Evolutionary conservation across 2,329 filamentous ascomycete genomes (phyloP).

Genomic region (Hirsutella thompsonii): DNA sequence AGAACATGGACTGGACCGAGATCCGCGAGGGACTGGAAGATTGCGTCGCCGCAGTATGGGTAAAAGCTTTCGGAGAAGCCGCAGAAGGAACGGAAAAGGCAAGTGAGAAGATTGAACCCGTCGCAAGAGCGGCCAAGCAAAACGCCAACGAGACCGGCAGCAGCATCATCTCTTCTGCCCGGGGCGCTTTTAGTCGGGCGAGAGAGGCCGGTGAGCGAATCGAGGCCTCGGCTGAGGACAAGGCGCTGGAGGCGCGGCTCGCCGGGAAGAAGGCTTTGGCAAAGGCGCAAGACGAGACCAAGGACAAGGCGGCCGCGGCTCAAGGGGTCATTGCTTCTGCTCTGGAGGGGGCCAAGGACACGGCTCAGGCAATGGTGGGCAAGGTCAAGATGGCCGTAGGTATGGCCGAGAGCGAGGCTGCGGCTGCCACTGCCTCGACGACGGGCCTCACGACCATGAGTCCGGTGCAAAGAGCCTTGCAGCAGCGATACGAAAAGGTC

Average conservation of each 20-base stretch:
- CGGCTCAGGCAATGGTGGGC: constrained; percentile 24
- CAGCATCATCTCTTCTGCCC: constrained; percentile 20
- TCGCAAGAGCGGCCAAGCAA: constrained; percentile 18
- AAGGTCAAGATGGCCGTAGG: constrained; percentile 23
- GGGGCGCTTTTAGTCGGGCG: constrained; percentile 18
- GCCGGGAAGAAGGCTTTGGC: constrained; percentile 11
- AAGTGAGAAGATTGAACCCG: constrained; percentile 16
- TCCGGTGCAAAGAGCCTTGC: constrained; percentile 35
- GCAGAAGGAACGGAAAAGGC: constrained; percentile 14
- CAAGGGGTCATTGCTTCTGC: constrained; percentile 23
- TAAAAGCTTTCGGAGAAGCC: constrained; percentile 20
- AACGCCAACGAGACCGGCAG: constrained; percentile 10
- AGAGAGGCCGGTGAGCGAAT: constrained; percentile 15
- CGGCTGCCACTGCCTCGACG: constrained; percentile 13
- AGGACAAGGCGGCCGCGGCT: constrained; percentile 19
- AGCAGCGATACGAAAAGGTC: constrained; percentile 36
- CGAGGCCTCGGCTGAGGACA: constrained; percentile 13
- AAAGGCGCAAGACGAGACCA: constrained; percentile 8
- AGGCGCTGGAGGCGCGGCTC: constrained; percentile 14
- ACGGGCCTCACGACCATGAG: constrained; percentile 10
- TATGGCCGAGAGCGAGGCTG: constrained; percentile 22
- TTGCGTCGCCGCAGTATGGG: constrained; percentile 31
- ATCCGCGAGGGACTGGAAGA: constrained; percentile 46
- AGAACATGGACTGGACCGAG: constrained; percentile 52
- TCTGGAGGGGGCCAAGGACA: constrained; percentile 27